Base-by-base conservation (phyloP, 2,329 filamentous ascomycete species). In the Volutella citrinella region DNA sequence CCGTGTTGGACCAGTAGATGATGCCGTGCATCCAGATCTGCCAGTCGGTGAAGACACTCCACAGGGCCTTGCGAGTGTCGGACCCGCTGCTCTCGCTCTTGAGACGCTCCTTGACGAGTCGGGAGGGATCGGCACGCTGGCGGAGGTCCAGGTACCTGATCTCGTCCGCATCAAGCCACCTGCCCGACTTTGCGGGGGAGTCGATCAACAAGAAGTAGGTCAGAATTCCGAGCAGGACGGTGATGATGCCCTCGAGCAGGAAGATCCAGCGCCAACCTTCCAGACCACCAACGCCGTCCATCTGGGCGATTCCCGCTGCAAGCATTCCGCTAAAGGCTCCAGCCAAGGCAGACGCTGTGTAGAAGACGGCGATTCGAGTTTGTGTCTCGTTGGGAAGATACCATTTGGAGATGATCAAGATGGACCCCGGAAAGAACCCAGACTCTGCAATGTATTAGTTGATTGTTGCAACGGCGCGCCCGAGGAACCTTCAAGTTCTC, bases 261-360 rank as follows among this genome's bases (percentile, higher is more conserved):
- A 77, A 77, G 18, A 74, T 73, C 46, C 71, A 76, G 34, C 66
- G 62, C 69, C 68, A 73, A 12, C 69, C 67, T 5, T 55, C 53
- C 1, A 66, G 49, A 0, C 65, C 64, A 2, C 63, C 60, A 3
- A 62, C 42, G 1, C 70, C 70, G 21, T 71, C 58, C 66, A 71
- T 66, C 34, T 68, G 63, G 15, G 60, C 57, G 34, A 72, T 70
- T 1, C 52, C 62, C 42, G 58, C 64, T 0, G 68, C 68, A 1
- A 72, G 48, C 3, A 72, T 57, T 1, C 69, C 68, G 0, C 63
- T 66, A 42, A 73, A 71, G 5, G 66, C 68, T 6, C 68, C 68
- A 1, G 57, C 55, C 1, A 60, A 50, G 5, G 59, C 56, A 2
- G 56, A 57, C 7, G 61, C 56, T 2, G 52, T 58, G 35, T 64